These are phyloP conservation scores for Solanum microdontum DNA, from an alignment of 257 asterid species.

Conservation along the genomic window DNA sequence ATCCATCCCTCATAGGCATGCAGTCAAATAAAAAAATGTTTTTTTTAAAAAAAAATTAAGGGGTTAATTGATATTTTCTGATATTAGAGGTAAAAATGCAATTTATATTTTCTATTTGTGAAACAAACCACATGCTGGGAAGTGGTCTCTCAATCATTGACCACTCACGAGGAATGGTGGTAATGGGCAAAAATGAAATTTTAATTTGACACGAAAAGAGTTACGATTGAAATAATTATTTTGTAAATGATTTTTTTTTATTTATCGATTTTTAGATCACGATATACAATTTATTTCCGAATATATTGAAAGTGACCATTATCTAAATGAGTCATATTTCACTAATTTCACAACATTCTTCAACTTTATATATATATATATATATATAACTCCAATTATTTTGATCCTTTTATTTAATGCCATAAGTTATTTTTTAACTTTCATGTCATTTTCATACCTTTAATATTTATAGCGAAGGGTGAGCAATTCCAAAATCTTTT, in stretches of 20 bases:
- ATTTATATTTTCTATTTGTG: not conserved
- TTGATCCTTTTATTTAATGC: not conserved
- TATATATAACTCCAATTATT: not conserved
- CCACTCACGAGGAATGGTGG: not conserved
- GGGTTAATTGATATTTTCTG: not conserved
- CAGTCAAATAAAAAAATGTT: no score
- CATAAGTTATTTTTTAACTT: not conserved
- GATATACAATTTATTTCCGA: not conserved
- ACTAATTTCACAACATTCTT: not conserved
- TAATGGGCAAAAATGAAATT: not conserved
- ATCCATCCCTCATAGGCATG: not conserved
- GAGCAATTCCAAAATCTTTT: not conserved
- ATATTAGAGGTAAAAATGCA: not conserved
- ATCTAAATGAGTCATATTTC: not conserved
- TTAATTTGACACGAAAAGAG: not conserved
- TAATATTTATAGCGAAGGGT: not conserved
- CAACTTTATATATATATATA: not conserved
- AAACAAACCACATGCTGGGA: not conserved
- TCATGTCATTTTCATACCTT: not conserved
- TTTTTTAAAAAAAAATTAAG: not conserved
- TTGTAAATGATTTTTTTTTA: not conserved
- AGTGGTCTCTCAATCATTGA: not conserved
- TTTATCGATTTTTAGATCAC: not conserved
- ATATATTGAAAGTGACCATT: not conserved
- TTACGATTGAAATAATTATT: not conserved